Base-by-base conservation (phyloP, 352 stramenopile genomes). In the Globisporangium cylindrosporum region DNA sequence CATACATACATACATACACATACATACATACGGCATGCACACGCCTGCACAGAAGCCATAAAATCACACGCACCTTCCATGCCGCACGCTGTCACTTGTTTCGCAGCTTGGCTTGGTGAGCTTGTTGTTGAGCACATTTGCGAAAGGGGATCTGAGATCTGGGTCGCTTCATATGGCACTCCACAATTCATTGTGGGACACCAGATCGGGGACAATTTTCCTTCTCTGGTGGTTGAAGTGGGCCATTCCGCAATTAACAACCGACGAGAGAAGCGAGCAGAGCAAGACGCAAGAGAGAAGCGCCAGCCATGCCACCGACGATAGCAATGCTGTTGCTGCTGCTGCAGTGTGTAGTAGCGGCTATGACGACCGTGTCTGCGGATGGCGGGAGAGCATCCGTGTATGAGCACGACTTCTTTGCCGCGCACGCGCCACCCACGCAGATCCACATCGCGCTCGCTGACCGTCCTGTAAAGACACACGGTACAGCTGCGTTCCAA, bases 371-470 rank as follows among this genome's bases (percentile, higher is more conserved):
- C 38, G 29, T 27, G 22, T 56, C 43, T 51, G 61, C 22, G 12
- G 22, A 29, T 20, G n/a, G 18, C 1, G 61, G 32, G 14, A 43
- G 27, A n/a, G 43, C 36, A 4, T 34, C 65, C 0, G 57, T 70
- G 4, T 66, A 46, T 20, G 36, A 66, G n/a, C 57, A 66, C 34
- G 65, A 62, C 36, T 58, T 49, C 48, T 72, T 72, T 34, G 29
- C 27, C 10, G 18, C 14, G n/a, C 49, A 62, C 25, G 41, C 59
- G n/a, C 63, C 27, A 14, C 68, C 68, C 20, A 15, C 69, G 41
- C 71, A 79, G 67, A 67, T 79, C 34, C 73, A 79, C 53, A 53
- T 79, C 34, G 73, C 73, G 25, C 61, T 79, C n/a, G 68, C 58
- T 8, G 70, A 65, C 14, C 25, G 48, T 46, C 36, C 22, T 22